Percentiles rank a stretch among this genome's conserved stretches.
These are phyloP conservation scores for Luffa aegyptiaca DNA, from an alignment of 306 rosid genomes.

Conservation along the genomic window DNA sequence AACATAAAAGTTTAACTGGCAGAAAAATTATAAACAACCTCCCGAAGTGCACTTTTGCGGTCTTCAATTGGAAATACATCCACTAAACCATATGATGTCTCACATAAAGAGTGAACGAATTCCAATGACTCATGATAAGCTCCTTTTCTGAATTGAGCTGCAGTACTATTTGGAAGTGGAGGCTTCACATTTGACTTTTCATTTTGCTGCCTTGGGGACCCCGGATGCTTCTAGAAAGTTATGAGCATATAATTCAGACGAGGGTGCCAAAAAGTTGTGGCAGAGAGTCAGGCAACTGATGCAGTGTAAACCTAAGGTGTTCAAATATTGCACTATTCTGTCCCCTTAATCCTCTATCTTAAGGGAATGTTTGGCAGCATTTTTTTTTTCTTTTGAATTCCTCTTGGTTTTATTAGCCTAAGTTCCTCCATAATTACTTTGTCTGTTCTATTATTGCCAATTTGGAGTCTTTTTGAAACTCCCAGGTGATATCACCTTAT, in stretches of 20 bases:
- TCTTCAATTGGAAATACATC: constrained; percentile 95
- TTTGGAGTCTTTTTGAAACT: neutral
- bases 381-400: neutral
- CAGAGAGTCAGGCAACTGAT: neutral
- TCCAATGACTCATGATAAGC: constrained; percentile 87
- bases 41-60: constrained; percentile 90
- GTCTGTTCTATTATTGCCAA: neutral
- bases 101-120: constrained; percentile 88
- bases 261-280: neutral
- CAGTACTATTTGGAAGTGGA: constrained; percentile 55
- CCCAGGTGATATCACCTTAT: neutral
- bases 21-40: constrained; percentile 46
- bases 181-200: constrained; percentile 68
- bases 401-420: neutral
- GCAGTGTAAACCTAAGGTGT: neutral
- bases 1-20: neutral
- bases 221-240: constrained; percentile 53
- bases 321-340: neutral
- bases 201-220: constrained; percentile 60
- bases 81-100: constrained; percentile 89
- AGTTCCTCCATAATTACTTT: neutral
- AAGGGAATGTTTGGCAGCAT: neutral
- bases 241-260: neutral
- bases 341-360: neutral
- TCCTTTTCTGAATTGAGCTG: constrained; percentile 75